Conservation (phyloP, 2,329 filamentous ascomycete genomes). For the Endothia cerciana region DNA sequence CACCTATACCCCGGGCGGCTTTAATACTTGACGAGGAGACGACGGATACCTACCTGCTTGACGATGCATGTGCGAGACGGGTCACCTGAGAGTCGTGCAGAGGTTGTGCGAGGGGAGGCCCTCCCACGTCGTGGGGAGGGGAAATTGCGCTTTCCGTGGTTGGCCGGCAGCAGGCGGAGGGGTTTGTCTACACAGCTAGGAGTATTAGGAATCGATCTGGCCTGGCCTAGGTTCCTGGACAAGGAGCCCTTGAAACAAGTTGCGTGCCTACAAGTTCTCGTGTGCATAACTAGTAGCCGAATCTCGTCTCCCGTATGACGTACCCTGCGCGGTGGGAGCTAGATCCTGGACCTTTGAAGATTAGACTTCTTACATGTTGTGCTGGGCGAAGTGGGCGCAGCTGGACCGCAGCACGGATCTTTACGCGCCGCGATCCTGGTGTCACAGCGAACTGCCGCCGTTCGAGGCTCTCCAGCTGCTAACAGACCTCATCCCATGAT, state of each 20-base stretch:
- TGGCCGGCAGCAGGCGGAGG: neutral
- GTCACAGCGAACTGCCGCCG: neutral
- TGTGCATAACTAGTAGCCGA: neutral
- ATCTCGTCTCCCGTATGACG: neutral
- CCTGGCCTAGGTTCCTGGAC: constrained; percentile 4
- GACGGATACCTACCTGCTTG: constrained; percentile 29
- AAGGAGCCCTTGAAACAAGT: neutral
- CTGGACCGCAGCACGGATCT: neutral
- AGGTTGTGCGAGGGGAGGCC: constrained; percentile 16
- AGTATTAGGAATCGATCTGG: constrained; percentile 22
- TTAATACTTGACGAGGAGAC: constrained; percentile 30
- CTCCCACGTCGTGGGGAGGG: constrained; percentile 6
- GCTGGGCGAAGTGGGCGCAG: neutral
- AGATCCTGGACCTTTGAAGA: neutral
- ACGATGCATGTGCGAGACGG: constrained; percentile 25
- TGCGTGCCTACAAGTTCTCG: neutral
- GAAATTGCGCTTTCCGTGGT: constrained; percentile 9
- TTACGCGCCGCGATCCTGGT: neutral
- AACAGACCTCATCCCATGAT: neutral
- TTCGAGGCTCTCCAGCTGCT: neutral
- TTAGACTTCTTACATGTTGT: neutral
- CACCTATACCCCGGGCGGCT: constrained; percentile 25
- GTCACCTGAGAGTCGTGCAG: constrained; percentile 19
- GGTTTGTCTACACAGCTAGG: constrained; percentile 16
- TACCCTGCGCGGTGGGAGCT: neutral